Evolutionary conservation across 1,284 basidiomycete species (phyloP).

Genomic region (Afroboletus lepidellus): DNA sequence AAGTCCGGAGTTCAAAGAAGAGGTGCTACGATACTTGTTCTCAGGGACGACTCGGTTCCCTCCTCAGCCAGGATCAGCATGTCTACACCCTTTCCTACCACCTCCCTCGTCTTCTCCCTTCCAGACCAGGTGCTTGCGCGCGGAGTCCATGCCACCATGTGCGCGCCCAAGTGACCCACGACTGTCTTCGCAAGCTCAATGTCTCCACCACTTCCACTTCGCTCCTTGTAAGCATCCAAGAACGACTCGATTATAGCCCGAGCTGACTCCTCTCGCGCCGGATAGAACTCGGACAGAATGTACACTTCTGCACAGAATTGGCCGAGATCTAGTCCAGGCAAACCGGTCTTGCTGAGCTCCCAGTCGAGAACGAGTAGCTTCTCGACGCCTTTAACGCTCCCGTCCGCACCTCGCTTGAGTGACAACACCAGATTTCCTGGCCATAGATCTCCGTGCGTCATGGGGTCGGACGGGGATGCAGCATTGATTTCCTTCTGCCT

Average conservation of each 20-base stretch:
- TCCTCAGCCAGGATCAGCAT: slow-evolving; percentile 40
- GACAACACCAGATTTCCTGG: slow-evolving; percentile 56
- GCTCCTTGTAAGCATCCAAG: slow-evolving; percentile 40
- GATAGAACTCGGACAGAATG: slow-evolving; percentile 45
- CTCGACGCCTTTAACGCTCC: slow-evolving; percentile 31
- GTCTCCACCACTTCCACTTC: slow-evolving; percentile 16
- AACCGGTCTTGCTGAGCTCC: slow-evolving; percentile 54
- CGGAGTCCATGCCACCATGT: slow-evolving; percentile 47
- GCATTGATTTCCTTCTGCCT: slow-evolving; percentile 38
- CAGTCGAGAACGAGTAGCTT: slow-evolving; percentile 55
- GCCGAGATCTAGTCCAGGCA: slow-evolving; percentile 53
- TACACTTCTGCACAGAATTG: slow-evolving; percentile 60
- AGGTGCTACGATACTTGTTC: slow-evolving; percentile 30
- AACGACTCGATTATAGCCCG: slow-evolving; percentile 41
- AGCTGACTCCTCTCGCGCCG: slow-evolving; percentile 36
- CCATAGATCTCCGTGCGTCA: slow-evolving; percentile 60
- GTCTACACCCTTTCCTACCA: slow-evolving; percentile 47
- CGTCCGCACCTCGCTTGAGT: slow-evolving; percentile 23
- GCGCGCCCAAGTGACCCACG: slow-evolving; percentile 47
- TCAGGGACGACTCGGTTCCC: slow-evolving; percentile 30
- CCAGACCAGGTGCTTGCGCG: slow-evolving; percentile 43
- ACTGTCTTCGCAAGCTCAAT: slow-evolving; percentile 32
- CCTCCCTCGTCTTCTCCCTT: slow-evolving; percentile 42
- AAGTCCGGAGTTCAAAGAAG: slow-evolving; percentile 18
- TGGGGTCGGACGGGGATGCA: slow-evolving; percentile 33